A percentile compares a stretch with the other conserved stretches of the same genome.
phyloP scores from a whole-genome alignment of 2,329 filamentous ascomycete genomes.

The Pochonia chlamydosporia region DNA sequence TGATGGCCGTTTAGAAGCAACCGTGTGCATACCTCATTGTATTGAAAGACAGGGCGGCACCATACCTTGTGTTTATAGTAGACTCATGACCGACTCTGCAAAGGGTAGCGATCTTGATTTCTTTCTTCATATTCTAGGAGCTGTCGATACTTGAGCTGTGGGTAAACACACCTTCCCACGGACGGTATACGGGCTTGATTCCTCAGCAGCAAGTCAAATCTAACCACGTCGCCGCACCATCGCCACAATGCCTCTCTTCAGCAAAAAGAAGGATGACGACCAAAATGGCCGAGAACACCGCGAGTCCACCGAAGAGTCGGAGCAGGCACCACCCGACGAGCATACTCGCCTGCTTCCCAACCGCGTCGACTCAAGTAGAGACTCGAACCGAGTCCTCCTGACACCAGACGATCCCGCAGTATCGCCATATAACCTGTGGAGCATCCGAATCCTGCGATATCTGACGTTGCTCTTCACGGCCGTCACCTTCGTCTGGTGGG shows the following conservation, averaged over 20 bases:
- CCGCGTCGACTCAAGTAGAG: constrained; percentile 47
- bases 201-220: too few species aligned
- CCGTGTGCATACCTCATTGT: too few species aligned
- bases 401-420: constrained; percentile 46
- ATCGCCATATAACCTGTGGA: constrained; percentile 93
- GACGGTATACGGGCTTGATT: too few species aligned
- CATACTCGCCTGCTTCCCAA: constrained; percentile 65
- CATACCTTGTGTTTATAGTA: too few species aligned
- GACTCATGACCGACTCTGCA: too few species aligned
- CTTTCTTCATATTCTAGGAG: too few species aligned
- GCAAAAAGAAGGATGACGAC: constrained; percentile 17
- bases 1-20: too few species aligned
- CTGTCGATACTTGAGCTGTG: too few species aligned
- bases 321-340: constrained; percentile 36
- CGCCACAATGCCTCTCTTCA: constrained; percentile 29
- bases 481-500: constrained; percentile 87
- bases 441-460: constrained; percentile 73
- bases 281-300: constrained; percentile 9
- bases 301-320: constrained; percentile 17
- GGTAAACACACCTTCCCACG: too few species aligned
- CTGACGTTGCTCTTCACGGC: constrained; percentile 71
- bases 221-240: too few species aligned
- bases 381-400: constrained; percentile 36
- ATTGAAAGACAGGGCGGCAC: too few species aligned
- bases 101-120: too few species aligned